A percentile compares a stretch with the other conserved stretches of the same genome.
These are phyloP conservation scores for Rhodotorula sp. DNA, from an alignment of 1,284 basidiomycete species.

Conservation along the genomic window DNA sequence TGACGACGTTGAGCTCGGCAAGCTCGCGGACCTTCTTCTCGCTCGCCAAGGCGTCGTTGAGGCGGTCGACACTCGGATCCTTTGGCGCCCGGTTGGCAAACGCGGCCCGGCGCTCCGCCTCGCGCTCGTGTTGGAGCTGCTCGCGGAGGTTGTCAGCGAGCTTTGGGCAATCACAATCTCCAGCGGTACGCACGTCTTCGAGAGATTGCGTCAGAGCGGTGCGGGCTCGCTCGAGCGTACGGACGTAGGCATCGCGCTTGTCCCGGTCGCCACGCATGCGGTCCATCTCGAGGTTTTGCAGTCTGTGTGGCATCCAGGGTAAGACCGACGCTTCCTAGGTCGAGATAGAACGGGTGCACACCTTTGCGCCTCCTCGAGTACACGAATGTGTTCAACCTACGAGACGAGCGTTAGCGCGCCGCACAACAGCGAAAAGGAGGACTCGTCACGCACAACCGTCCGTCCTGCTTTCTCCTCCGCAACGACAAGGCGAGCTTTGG, in stretches of 20 bases:
- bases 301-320: neutral
- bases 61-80: constrained; percentile 12
- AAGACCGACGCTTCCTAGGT: too few species aligned
- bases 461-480: constrained; percentile 36
- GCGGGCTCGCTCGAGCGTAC: constrained; percentile 32
- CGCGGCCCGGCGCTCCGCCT: constrained; percentile 26
- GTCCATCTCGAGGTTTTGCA: constrained; percentile 38
- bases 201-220: constrained; percentile 27
- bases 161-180: too few species aligned
- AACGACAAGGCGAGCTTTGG: constrained; percentile 32
- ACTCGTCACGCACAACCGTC: constrained; percentile 25
- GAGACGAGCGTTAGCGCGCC: constrained; percentile 16
- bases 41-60: constrained; percentile 17
- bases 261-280: constrained; percentile 32
- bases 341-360: neutral
- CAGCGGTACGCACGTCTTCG: constrained; percentile 28
- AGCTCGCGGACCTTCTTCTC: constrained; percentile 37
- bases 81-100: constrained; percentile 14
- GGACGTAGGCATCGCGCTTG: constrained; percentile 35
- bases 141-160: neutral
- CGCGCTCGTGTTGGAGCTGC: constrained; percentile 37
- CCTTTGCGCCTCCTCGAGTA: constrained; percentile 52
- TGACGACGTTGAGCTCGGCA: constrained; percentile 39
- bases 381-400: constrained; percentile 97
- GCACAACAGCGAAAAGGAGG: constrained; percentile 32